These are phyloP conservation scores for Orbilia brochopaga DNA, from an alignment of 2,329 filamentous ascomycete genomes.

Conservation along the genomic window DNA sequence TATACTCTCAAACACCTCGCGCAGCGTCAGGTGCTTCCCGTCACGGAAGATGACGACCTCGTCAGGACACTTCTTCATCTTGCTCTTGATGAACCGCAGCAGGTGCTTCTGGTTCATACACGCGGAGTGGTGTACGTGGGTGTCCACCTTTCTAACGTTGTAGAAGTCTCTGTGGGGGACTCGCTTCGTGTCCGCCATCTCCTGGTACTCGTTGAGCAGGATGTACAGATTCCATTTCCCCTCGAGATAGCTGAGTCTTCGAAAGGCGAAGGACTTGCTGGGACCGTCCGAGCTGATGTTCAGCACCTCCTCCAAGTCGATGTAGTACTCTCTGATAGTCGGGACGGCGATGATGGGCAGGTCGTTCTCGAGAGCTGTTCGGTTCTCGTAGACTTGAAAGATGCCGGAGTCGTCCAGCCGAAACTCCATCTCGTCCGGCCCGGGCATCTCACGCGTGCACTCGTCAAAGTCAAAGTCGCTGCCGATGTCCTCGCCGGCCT, in stretches of 20 bases:
- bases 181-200: slow-evolving; percentile 95
- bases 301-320: slow-evolving; percentile 86
- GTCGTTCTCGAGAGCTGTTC: slow-evolving; percentile 63
- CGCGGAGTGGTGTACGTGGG: slow-evolving; percentile 97
- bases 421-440: slow-evolving; percentile 73
- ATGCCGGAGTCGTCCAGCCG: slow-evolving; percentile 82
- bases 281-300: slow-evolving; percentile 93
- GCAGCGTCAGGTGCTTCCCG: slow-evolving; percentile 85
- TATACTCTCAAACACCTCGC: slow-evolving; percentile 95
- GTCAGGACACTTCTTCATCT: slow-evolving; percentile 98
- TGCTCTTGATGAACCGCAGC: slow-evolving; percentile 97
- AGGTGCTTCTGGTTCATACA: slow-evolving; percentile 99
- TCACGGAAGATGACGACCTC: slow-evolving; percentile 92
- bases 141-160: slow-evolving; percentile 98
- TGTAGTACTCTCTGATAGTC: slow-evolving; percentile 91
- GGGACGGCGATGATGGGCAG: slow-evolving; percentile 82
- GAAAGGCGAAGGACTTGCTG: slow-evolving; percentile 95
- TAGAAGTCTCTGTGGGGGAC: slow-evolving; percentile 99
- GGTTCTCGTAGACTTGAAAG: slow-evolving; percentile 85
- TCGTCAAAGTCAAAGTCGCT: slow-evolving; percentile 88
- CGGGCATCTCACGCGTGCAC: slow-evolving; percentile 67
- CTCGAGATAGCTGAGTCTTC: slow-evolving; percentile 91
- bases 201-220: slow-evolving; percentile 94
- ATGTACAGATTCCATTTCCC: slow-evolving; percentile 96
- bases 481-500: slow-evolving; percentile 87